Percentiles rank a stretch among this genome's conserved stretches.
These are phyloP conservation scores for Prunus salicina DNA, from an alignment of 306 rosid genomes.

Conservation along the genomic window DNA sequence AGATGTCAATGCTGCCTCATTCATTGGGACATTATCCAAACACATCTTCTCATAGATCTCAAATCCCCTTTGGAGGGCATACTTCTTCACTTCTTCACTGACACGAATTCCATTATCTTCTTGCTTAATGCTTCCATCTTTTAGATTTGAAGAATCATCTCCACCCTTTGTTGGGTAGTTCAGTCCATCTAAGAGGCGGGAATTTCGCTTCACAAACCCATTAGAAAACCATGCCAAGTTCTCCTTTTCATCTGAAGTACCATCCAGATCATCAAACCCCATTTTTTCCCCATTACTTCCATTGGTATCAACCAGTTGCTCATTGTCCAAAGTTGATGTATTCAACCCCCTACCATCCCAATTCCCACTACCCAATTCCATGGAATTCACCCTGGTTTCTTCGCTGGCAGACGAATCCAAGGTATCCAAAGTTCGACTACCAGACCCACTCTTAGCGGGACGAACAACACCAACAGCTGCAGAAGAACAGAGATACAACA, in stretches of 20 bases:
- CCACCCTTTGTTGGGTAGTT: constrained; percentile 14
- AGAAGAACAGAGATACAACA: constrained; percentile 86
- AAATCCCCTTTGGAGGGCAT: constrained; percentile 67
- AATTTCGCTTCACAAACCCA: constrained; percentile 24
- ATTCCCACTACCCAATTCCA: constrained; percentile 2
- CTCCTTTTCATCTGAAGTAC: constrained; percentile 23
- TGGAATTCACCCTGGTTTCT: constrained; percentile 22
- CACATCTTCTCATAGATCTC: constrained; percentile 77
- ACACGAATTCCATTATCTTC: constrained; percentile 43
- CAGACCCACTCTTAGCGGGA: constrained; percentile 84
- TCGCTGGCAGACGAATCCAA: constrained; percentile 30
- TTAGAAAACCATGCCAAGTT: constrained; percentile 27
- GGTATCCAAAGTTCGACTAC: constrained; percentile 42
- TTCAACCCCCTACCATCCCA: no score
- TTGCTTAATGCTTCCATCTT: constrained; percentile 27
- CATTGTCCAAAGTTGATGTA: constrained; percentile 7
- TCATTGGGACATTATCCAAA: constrained; percentile 51
- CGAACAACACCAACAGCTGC: constrained; percentile 78
- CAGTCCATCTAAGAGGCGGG: constrained; percentile 22
- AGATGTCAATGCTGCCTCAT: constrained; percentile 92
- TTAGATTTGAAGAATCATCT: constrained; percentile 16
- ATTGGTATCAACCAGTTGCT: background rate
- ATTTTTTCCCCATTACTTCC: constrained; percentile 18
- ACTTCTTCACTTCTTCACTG: constrained; percentile 63
- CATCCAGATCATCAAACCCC: constrained; percentile 14